Percentiles rank a stretch among this genome's conserved stretches.
phyloP scores from a whole-genome alignment of 2,329 filamentous ascomycete species.

The Leptographium radiaticola region DNA sequence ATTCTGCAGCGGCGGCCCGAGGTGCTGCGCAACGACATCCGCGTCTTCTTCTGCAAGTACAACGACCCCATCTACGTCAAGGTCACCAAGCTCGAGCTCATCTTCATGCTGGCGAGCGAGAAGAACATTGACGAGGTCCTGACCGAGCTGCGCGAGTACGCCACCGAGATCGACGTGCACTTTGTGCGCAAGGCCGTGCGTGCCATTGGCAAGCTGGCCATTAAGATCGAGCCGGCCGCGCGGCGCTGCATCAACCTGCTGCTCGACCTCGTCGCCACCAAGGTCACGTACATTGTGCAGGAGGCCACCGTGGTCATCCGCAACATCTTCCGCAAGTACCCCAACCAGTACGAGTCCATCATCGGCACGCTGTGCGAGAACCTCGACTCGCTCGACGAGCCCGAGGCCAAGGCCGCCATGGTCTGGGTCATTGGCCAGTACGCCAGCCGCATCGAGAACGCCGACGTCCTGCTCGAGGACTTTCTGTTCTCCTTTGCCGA shows the following conservation, averaged over 20 bases:
- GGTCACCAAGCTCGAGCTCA: constrained; percentile 94
- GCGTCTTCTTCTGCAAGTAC: constrained; percentile 99
- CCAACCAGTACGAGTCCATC: constrained; percentile 96
- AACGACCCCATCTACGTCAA: constrained; percentile 99
- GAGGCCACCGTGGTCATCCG: constrained; percentile 97
- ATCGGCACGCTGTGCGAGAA: constrained; percentile 94
- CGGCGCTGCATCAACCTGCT: constrained; percentile 84
- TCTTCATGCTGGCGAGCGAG: constrained; percentile 96
- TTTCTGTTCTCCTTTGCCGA: constrained; percentile 90
- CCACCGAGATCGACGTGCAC: constrained; percentile 96
- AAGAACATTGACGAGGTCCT: constrained; percentile 92
- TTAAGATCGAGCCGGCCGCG: constrained; percentile 95
- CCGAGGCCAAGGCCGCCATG: constrained; percentile 95
- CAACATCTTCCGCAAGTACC: constrained; percentile 98
- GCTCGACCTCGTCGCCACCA: constrained; percentile 89
- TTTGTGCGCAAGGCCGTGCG: constrained; percentile 96
- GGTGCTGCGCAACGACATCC: constrained; percentile 88
- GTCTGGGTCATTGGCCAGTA: constrained; percentile 99
- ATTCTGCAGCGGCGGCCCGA: constrained; percentile 89
- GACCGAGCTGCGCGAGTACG: constrained; percentile 89
- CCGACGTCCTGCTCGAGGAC: constrained; percentile 83
- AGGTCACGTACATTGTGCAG: constrained; percentile 96
- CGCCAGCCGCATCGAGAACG: constrained; percentile 93
- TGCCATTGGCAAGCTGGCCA: constrained; percentile 93
- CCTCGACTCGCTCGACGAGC: constrained; percentile 89